phyloP scores from a whole-genome alignment of 2,329 filamentous ascomycete species.

The Gremmenia infestans region DNA sequence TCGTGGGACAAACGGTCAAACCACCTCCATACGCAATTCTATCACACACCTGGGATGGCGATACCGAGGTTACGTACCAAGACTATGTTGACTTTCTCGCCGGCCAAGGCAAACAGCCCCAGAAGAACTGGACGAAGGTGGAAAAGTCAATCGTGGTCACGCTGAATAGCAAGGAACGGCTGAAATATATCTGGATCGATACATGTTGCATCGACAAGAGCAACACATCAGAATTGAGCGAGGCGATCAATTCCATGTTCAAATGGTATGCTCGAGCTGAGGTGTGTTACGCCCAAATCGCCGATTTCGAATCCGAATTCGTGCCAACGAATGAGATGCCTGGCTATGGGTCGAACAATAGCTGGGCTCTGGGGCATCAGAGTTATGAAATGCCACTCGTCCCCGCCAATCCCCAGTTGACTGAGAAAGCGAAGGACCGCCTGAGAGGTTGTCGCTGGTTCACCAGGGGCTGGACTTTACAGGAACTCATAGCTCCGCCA shows the following conservation, averaged over 20 bases:
- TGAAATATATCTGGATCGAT: slow-evolving; percentile 15
- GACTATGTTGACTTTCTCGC: slow-evolving; percentile 25
- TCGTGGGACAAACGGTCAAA: slow-evolving; percentile 17
- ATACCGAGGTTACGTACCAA: slow-evolving; percentile 33
- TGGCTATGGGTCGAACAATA: not conserved
- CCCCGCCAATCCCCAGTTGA: too few species aligned
- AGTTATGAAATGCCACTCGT: too few species aligned
- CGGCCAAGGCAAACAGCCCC: not conserved
- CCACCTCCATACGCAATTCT: slow-evolving; percentile 13
- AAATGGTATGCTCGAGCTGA: slow-evolving; percentile 8
- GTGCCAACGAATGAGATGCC: not conserved
- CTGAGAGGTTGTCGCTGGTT: slow-evolving; percentile 9
- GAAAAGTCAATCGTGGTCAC: not conserved
- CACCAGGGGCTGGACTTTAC: slow-evolving; percentile 12
- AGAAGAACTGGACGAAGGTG: not conserved
- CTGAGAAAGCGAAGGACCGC: too few species aligned
- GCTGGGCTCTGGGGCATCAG: too few species aligned
- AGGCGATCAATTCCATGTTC: slow-evolving; percentile 20
- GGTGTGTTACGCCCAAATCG: slow-evolving; percentile 15
- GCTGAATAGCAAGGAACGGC: slow-evolving; percentile 4
- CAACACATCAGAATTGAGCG: slow-evolving; percentile 11
- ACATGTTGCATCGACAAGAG: slow-evolving; percentile 19
- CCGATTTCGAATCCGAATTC: slow-evolving; percentile 1
- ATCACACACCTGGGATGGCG: slow-evolving; percentile 21
- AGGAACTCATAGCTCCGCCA: slow-evolving; percentile 10